Base-by-base conservation (phyloP, 2,329 filamentous ascomycete species). In the Stromatinia cepivora region DNA sequence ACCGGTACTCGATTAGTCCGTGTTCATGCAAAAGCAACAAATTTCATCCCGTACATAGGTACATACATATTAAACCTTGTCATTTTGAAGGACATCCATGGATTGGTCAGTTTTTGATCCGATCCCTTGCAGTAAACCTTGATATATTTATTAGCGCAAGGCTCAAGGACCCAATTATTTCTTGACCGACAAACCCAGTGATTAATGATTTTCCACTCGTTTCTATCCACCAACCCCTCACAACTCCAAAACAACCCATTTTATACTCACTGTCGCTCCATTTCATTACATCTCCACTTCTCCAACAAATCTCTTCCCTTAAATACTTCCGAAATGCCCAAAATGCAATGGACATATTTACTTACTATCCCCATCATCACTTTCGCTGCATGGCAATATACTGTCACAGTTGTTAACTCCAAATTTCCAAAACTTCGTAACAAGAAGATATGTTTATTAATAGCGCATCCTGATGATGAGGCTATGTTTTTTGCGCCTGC, bases 401-500 rank as follows among this genome's bases (percentile, higher is more conserved):
- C 78, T 13, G 77, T 78, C 68, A 69, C 74, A 46, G 72, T 78
- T 52, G 70, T 74, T 54, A 80, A 82, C 71, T 75, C 81, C 36
- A 81, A 84, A 45, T 87, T 92, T 75, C 91, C 92, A 5, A 86
- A 82, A 57, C 83, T 97, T 72, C 84, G 84, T 75, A 90, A 92
- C 82, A 96, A 97, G 85, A 89, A 92, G 77, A 93, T 99, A 78
- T 91, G 92, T 79, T 86, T 99, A 67, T 84, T 99, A 68, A 98
- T 99, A 77, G 95, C 95, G 31, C 95, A 99, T 81, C 95, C 95
- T 0, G 95, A 99, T 81, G 95, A 99, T 77, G 95, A 99, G 83
- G 95, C 94, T 80, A 99, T 99, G 95, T 99, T 99, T 85, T 99
- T 99, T 81, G 89, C 93, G 72, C 95, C 95, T 0, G 92, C 93